A percentile compares a stretch with the other conserved stretches of the same genome.
Evolutionary conservation across 2,329 filamentous ascomycete genomes (phyloP).

Genomic region (Fusarium pseudograminearum): DNA sequence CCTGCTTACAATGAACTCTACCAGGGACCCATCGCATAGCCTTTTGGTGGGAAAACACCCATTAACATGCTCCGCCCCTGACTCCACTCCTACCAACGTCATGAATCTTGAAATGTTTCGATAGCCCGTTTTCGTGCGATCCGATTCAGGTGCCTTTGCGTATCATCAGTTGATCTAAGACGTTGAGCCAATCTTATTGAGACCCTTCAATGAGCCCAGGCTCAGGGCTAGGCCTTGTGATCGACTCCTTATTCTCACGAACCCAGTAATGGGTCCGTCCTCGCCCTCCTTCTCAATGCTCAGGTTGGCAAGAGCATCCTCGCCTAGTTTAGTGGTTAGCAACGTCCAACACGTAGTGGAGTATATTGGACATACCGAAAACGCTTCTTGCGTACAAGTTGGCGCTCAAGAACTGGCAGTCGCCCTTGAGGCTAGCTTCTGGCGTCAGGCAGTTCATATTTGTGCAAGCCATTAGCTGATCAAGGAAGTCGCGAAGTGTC

Average conservation of each 20-base stretch:
- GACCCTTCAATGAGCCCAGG: conserved; percentile 91
- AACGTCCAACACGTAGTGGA: neutral
- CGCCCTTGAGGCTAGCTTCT: conserved; percentile 94
- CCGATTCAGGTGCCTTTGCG: conserved; percentile 25
- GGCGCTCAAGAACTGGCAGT: conserved; percentile 97
- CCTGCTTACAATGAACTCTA: conserved; percentile 49
- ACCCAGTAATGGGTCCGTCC: conserved; percentile 93
- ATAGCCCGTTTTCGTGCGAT: conserved; percentile 30
- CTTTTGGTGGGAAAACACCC: conserved; percentile 51
- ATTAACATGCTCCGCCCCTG: conserved; percentile 51
- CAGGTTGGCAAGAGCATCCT: conserved; percentile 97
- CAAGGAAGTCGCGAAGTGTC: conserved; percentile 89
- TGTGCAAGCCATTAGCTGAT: conserved; percentile 94
- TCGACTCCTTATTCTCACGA: conserved; percentile 96
- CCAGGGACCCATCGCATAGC: conserved; percentile 47
- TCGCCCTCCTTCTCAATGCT: conserved; percentile 98
- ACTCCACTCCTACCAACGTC: conserved; percentile 49
- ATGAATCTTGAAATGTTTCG: conserved; percentile 46
- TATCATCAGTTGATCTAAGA: conserved; percentile 41
- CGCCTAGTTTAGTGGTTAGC: conserved; percentile 70
- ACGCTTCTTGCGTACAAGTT: conserved; percentile 97
- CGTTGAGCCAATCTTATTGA: conserved; percentile 79
- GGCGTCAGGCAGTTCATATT: conserved; percentile 99
- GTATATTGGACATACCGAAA: conserved; percentile 79
- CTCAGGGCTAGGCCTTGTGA: conserved; percentile 95